These are phyloP conservation scores for Fusarium annulatum DNA, from an alignment of 2,329 filamentous ascomycete species.

Conservation along the genomic window DNA sequence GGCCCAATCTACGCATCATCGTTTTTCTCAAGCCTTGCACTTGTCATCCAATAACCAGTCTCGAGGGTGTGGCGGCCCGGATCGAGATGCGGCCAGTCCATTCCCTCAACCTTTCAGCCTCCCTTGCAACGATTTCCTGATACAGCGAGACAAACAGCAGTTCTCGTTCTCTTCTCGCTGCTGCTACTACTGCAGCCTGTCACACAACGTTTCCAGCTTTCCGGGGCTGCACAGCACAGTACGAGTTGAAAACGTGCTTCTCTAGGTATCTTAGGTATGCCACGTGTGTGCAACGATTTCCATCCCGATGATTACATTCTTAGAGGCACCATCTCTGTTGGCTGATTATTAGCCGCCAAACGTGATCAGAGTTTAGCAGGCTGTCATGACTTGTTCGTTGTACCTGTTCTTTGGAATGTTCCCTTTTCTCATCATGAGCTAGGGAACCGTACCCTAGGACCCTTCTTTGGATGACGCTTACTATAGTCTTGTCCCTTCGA, in stretches of 20 bases:
- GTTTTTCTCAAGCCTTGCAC: slow-evolving; percentile 19
- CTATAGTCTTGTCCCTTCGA: slow-evolving; percentile 2
- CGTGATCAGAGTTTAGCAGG: not conserved
- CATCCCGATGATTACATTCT: not conserved
- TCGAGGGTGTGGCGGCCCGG: slow-evolving; percentile 34
- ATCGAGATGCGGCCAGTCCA: slow-evolving; percentile 33
- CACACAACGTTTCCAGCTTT: slow-evolving; percentile 16
- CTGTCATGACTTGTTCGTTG: not conserved
- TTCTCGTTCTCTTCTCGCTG: not conserved
- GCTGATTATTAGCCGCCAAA: not conserved
- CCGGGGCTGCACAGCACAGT: not conserved
- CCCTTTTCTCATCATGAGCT: not conserved
- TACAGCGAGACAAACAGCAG: not conserved
- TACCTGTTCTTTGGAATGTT: slow-evolving; percentile 13
- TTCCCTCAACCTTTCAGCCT: not conserved
- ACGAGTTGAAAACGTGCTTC: not conserved
- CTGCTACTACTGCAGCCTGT: not conserved
- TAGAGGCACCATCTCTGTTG: not conserved
- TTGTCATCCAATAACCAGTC: slow-evolving; percentile 18
- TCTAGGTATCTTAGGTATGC: not conserved
- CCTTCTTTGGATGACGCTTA: slow-evolving; percentile 27
- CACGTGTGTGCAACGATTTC: not conserved
- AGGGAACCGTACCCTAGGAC: not conserved
- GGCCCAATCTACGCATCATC: slow-evolving; percentile 40
- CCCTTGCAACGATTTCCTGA: slow-evolving; percentile 1